These are phyloP conservation scores for Staphylotrichum longicolle DNA, from an alignment of 495 filamentous ascomycete species.

Conservation along the genomic window DNA sequence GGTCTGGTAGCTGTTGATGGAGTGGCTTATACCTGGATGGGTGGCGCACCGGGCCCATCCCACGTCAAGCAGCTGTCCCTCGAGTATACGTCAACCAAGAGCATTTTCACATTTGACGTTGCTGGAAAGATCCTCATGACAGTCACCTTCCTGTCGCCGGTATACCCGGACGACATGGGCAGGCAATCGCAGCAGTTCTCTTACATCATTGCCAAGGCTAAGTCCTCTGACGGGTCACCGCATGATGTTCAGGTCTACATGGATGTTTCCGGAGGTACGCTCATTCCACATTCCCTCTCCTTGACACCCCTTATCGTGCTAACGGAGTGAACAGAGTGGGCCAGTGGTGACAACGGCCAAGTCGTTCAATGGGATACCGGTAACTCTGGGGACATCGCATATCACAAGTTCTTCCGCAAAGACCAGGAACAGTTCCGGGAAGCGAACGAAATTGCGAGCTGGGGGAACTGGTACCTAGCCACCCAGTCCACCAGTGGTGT, in stretches of 20 bases:
- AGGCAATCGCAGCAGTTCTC: slow-evolving; percentile 84
- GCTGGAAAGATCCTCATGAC: slow-evolving; percentile 63
- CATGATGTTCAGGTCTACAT: slow-evolving; percentile 78
- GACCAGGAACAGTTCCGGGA: slow-evolving; percentile 69
- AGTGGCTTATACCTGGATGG: slow-evolving; percentile 60
- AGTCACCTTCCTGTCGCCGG: slow-evolving; percentile 81
- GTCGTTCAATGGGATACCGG: slow-evolving; percentile 42
- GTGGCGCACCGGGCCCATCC: slow-evolving; percentile 54
- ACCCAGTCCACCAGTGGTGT: slow-evolving; percentile 43
- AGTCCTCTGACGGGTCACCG: slow-evolving; percentile 49
- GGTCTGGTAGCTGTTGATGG: slow-evolving; percentile 58
- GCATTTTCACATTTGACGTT: slow-evolving; percentile 79
- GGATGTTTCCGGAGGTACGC: slow-evolving; percentile 81
- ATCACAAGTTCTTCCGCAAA: slow-evolving; percentile 57
- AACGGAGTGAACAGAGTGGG: slow-evolving; percentile 40
- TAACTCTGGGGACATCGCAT: slow-evolving; percentile 39
- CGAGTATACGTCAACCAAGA: slow-evolving; percentile 82
- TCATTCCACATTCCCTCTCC: too few relatives aligned
- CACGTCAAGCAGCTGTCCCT: slow-evolving; percentile 50
- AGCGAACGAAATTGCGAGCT: slow-evolving; percentile 70
- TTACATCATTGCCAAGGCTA: slow-evolving; percentile 73
- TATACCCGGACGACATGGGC: slow-evolving; percentile 80
- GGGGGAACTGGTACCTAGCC: slow-evolving; percentile 77
- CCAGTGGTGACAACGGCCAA: slow-evolving; percentile 41
- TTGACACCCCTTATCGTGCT: slow-evolving; percentile 35